Evolutionary conservation across 2,329 filamentous ascomycete species (phyloP), one percentile per base, ranked within the genome.

Genomic region (Pseudogymnoascus sp.): DNA sequence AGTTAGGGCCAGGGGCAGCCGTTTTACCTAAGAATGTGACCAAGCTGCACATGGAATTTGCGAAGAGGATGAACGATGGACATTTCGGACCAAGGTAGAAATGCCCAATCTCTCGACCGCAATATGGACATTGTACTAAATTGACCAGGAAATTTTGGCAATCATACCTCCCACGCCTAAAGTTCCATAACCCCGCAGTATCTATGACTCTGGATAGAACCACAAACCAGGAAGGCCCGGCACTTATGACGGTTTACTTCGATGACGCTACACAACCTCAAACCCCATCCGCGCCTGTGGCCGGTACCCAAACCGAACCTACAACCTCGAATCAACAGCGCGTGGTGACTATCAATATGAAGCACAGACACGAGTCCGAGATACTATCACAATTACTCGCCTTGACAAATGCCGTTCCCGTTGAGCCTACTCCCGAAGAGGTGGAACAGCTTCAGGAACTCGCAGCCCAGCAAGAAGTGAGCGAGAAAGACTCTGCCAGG

Each of bases 151-250:
- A 91, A 78, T 97, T 99, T 82, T 96, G 91, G 90, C 85, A 84
- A 66, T 80, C 87, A 64, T 88, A 86, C 73, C 86, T 97, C 58
- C 90, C 91, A 22, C 85, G 91, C 63, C 81, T 99, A 68, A 97
- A 99, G 81, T 99, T 87, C 79, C 89, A 96, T 81, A 99, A 99
- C 75, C 94, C 94, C 0, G 78, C 85, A 11, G 75, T 97, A 52
- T 85, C 88, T 45, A 95, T 97, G 83, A 86, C 90, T 64, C 84
- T 96, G 69, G 87, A 88, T 74, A 88, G 90, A 64, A 86, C 83
- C 66, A 70, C 74, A 38, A 76, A 86, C 49, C 80, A 85, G 67
- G 74, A 78, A 4, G 79, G 79, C 22, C 78, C 82, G 5, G 84
- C 89, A 12, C 80, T 78, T 55, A 79, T 92, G 76, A 85, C 83